These are phyloP conservation scores for Mucor sp. DNA, from an alignment of 371 early-diverging fungal genomes.

Conservation along the genomic window DNA sequence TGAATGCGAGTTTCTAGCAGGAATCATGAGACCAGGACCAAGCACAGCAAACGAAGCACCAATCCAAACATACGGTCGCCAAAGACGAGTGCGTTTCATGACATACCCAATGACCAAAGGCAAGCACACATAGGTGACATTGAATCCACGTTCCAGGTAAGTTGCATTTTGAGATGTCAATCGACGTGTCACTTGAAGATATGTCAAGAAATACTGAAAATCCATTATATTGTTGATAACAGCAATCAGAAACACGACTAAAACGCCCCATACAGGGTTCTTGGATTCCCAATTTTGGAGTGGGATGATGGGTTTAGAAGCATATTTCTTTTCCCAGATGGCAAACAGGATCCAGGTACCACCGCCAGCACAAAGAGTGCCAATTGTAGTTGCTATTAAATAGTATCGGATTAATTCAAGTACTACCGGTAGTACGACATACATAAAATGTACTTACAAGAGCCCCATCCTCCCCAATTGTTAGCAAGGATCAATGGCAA, in stretches of 20 bases:
- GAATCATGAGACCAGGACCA: conserved; percentile 55
- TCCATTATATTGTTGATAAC: conserved; percentile 42
- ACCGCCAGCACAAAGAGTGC: conserved; percentile 33
- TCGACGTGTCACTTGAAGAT: conserved; percentile 44
- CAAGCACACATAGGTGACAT: conserved; percentile 36
- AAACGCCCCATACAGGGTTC: conserved; percentile 41
- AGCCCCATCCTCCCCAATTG: conserved; percentile 43
- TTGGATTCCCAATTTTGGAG: conserved; percentile 39
- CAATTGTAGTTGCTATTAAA: conserved; percentile 18
- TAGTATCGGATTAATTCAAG: not conserved
- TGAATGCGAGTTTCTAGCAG: conserved; percentile 39
- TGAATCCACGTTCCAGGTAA: conserved; percentile 44
- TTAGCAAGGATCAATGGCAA: conserved; percentile 44
- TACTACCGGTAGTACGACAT: too few relatives aligned
- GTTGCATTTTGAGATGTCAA: conserved; percentile 23
- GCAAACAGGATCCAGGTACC: conserved; percentile 25
- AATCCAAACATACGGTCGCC: conserved; percentile 41
- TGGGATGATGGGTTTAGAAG: conserved; percentile 41
- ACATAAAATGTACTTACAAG: conserved; percentile 18
- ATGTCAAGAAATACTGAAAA: conserved; percentile 41
- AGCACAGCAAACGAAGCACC: conserved; percentile 39
- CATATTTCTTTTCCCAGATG: conserved; percentile 41
- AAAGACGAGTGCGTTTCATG: conserved; percentile 39
- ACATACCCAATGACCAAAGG: conserved; percentile 33
- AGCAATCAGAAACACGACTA: conserved; percentile 41